phyloP scores from a whole-genome alignment of 192 early-diverging fungal genomes.

The Coemansia furcata region DNA sequence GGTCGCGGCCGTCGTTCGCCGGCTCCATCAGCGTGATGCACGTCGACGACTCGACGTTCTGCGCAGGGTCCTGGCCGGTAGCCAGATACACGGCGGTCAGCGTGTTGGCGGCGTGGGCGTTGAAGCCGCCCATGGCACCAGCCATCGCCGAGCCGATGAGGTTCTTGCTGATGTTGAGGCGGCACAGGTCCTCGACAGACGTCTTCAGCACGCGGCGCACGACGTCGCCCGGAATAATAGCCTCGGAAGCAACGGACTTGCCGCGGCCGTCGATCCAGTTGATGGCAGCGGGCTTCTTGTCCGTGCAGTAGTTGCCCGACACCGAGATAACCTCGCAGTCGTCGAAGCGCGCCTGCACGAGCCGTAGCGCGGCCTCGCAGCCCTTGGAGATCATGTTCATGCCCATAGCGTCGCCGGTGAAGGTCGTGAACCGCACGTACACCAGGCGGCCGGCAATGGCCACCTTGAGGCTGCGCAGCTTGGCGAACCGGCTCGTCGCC shows the following conservation, averaged over 20 bases:
- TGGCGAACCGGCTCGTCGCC: slow-evolving; percentile 86
- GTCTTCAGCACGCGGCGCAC: slow-evolving; percentile 87
- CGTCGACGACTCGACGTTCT: slow-evolving; percentile 90
- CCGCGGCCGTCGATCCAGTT: slow-evolving; percentile 98
- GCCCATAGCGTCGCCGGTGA: slow-evolving; percentile 96
- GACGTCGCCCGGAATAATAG: slow-evolving; percentile 73
- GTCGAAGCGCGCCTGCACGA: slow-evolving; percentile 61
- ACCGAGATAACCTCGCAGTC: slow-evolving; percentile 78
- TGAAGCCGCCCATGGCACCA: slow-evolving; percentile 86
- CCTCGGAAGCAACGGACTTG: slow-evolving; percentile 87
- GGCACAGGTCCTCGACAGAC: slow-evolving; percentile 70
- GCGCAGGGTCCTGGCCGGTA: slow-evolving; percentile 94
- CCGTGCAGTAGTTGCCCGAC: slow-evolving; percentile 93
- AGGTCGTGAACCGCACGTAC: slow-evolving; percentile 84
- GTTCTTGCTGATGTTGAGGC: slow-evolving; percentile 85
- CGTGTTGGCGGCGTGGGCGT: slow-evolving; percentile 93
- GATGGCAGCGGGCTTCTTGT: slow-evolving; percentile 95
- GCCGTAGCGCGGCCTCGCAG: slow-evolving; percentile 76
- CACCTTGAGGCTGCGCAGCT: slow-evolving; percentile 77
- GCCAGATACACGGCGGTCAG: slow-evolving; percentile 87
- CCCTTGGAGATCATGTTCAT: slow-evolving; percentile 99
- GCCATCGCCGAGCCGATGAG: slow-evolving; percentile 94
- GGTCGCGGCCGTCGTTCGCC: slow-evolving; percentile 70
- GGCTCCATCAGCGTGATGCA: slow-evolving; percentile 95
- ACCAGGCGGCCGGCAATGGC: slow-evolving; percentile 79